Conservation (phyloP, 2,329 filamentous ascomycete genomes). For the Ustulina deusta region DNA sequence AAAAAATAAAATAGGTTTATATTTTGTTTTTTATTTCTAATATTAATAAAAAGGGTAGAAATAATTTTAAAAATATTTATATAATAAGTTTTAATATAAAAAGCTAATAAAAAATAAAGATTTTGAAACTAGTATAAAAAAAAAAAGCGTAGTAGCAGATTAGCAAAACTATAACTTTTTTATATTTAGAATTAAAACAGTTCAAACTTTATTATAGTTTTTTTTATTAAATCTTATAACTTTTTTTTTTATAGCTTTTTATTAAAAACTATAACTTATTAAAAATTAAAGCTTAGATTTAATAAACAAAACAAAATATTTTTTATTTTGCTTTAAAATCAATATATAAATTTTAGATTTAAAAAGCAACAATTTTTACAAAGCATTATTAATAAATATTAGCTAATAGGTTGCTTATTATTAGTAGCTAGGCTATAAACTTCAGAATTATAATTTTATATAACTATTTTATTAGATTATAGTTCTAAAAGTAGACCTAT, state of each 20-base stretch:
- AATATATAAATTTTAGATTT: neutral
- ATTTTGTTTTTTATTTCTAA: neutral
- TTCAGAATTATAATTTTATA: neutral
- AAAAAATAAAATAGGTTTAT: neutral
- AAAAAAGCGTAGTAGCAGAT: neutral
- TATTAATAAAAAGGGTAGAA: neutral
- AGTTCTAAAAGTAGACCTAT: neutral
- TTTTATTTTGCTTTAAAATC: neutral
- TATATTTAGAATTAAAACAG: neutral
- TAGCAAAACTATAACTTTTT: neutral
- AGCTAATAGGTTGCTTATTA: neutral
- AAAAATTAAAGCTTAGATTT: neutral
- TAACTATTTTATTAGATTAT: neutral
- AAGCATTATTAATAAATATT: neutral
- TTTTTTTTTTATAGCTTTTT: neutral
- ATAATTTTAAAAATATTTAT: neutral
- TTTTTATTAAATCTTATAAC: neutral
- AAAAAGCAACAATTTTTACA: neutral
- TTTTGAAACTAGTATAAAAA: neutral
- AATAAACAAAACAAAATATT: neutral
- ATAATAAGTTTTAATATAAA: too few species aligned
- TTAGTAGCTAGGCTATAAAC: too few species aligned
- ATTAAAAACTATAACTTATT: neutral
- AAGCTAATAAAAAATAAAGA: too few species aligned
- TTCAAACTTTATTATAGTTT: neutral